Percentiles rank a stretch among this genome's conserved stretches.
Evolutionary conservation across 2,329 filamentous ascomycete genomes (phyloP).

Genomic region (Tetracladium maxilliforme): DNA sequence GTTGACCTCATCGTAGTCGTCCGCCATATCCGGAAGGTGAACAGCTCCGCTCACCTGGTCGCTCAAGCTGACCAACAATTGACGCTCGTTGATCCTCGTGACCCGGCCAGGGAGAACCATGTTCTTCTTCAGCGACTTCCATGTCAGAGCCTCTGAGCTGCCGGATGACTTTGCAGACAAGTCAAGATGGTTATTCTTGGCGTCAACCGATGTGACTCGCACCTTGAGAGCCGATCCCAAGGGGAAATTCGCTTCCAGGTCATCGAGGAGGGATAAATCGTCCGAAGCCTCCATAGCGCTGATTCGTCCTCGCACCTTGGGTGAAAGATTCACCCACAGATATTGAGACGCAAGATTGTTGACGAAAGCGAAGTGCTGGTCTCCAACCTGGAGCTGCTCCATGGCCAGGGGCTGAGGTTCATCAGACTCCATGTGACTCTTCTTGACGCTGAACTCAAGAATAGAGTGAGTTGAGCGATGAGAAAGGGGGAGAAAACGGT

Average conservation of each 20-base stretch:
- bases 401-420: conserved; percentile 53
- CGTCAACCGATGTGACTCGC: conserved; percentile 61
- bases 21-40: conserved; percentile 67
- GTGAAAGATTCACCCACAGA: conserved; percentile 84
- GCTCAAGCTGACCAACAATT: conserved; percentile 74
- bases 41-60: conserved; percentile 68
- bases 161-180: conserved; percentile 60
- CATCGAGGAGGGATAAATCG: conserved; percentile 63
- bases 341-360: conserved; percentile 74
- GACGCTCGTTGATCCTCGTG: conserved; percentile 72
- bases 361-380: conserved; percentile 67
- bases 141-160: conserved; percentile 41
- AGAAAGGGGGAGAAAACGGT: conserved; percentile 81
- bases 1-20: conserved; percentile 74
- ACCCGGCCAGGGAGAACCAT: conserved; percentile 74
- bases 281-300: conserved; percentile 74
- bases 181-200: conserved; percentile 62
- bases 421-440: conserved; percentile 33
- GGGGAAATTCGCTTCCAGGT: conserved; percentile 70
- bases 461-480: conserved; percentile 73
- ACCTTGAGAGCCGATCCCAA: conserved; percentile 79
- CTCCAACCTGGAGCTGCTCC: conserved; percentile 57
- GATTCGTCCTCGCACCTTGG: conserved; percentile 74
- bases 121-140: conserved; percentile 60
- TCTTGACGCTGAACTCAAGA: conserved; percentile 76